Base-by-base conservation (phyloP, 83 land plant genomes). In the Picea abies region DNA sequence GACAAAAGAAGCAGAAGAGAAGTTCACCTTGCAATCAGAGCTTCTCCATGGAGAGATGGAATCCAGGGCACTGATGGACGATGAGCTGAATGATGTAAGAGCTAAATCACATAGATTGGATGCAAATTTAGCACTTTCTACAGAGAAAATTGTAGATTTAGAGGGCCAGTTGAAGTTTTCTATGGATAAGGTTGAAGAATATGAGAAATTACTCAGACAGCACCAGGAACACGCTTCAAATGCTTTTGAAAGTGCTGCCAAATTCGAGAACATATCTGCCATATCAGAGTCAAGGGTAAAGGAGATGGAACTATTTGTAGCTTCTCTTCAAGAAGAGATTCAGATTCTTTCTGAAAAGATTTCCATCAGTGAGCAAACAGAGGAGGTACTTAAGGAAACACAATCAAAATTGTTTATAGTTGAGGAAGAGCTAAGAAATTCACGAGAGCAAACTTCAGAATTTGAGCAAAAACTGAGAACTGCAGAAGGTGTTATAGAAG, bases 271-370 rank as follows among this genome's bases (percentile, higher is more conserved):
- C 47, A 23, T 89, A 78, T 83, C 84, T 58, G 89, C 88, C 35
- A 2, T 60, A 2, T 84, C 90, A 61, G 85, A 92, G 72, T 12
- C 47, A 26, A 84, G 82, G 81, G 88, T 86, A 39, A 92, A 88
- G 81, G 91, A 87, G 78, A 83, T 85, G 87, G 92, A 90, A 65
- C 71, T 78, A 69, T 87, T 87, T 64, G 82, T 91, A 79, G 83
- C 80, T 82, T 63, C 83, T 49, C 75, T 93, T 15, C 91, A 91
- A 49, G 85, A 83, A 32, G 93, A 93, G 77, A 26, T 93, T 35
- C 88, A 86, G 79, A 84, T 78, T 60, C 83, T 92, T 12, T 29
- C 84, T 83, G 86, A 80, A 60, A 87, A 87, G 84, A 52, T 90
- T 78, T 84, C 82, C 39, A 87, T 87, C 47, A 88, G 86, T 26